Conservation (phyloP, 495 filamentous ascomycete genomes). For the Neurospora hispaniola region DNA sequence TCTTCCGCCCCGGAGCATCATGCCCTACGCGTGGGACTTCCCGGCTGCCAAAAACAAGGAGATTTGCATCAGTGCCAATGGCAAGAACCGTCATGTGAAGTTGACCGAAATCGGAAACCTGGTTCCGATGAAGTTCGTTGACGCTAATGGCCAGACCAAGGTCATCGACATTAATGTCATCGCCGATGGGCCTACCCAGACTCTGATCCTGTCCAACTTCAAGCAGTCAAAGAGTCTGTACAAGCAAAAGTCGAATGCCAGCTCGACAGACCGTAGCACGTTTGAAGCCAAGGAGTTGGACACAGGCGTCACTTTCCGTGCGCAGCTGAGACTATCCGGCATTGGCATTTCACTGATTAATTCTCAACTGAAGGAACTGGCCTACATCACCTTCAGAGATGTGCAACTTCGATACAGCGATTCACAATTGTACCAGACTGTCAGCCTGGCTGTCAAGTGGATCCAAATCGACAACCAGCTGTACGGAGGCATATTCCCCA, state of each 20-base stretch:
- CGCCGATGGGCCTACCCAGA: slow-evolving; percentile 91
- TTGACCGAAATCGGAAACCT: slow-evolving; percentile 93
- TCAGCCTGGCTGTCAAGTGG: slow-evolving; percentile 89
- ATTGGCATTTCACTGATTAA: slow-evolving; percentile 93
- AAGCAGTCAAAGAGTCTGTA: slow-evolving; percentile 90
- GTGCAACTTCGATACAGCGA: slow-evolving; percentile 86
- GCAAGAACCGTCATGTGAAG: slow-evolving; percentile 79
- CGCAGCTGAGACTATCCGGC: slow-evolving; percentile 76
- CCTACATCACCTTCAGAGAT: slow-evolving; percentile 89
- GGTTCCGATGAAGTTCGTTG: slow-evolving; percentile 66
- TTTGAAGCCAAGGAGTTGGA: slow-evolving; percentile 92
- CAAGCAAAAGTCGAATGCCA: slow-evolving; percentile 62
- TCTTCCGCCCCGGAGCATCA: slow-evolving; percentile 90
- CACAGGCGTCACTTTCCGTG: slow-evolving; percentile 77
- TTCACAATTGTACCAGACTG: slow-evolving; percentile 82
- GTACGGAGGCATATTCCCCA: slow-evolving; percentile 95
- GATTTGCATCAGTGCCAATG: slow-evolving; percentile 66
- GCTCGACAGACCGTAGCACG: slow-evolving; percentile 44
- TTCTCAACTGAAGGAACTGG: slow-evolving; percentile 77
- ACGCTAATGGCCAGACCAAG: slow-evolving; percentile 55
- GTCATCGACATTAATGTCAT: slow-evolving; percentile 94
- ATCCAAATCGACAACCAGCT: slow-evolving; percentile 98
- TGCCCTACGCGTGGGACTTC: slow-evolving; percentile 99
- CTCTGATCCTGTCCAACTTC: slow-evolving; percentile 88
- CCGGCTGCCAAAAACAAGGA: slow-evolving; percentile 94